Conservation (phyloP, 495 filamentous ascomycete genomes). For the Letharia lupina region DNA sequence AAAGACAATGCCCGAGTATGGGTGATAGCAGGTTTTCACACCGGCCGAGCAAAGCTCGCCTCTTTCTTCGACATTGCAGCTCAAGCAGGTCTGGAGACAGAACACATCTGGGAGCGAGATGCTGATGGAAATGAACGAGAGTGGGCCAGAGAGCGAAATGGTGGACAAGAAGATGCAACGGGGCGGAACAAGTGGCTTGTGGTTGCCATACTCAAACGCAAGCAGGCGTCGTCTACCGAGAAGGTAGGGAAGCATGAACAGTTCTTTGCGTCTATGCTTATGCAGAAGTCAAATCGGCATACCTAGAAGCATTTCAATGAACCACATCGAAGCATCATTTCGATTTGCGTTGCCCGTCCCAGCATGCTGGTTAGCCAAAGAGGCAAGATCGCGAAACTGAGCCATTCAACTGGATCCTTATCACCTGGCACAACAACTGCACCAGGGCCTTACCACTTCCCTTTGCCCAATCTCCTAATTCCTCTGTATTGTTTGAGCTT, state of each 20-base stretch:
- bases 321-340: neutral
- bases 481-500: no score
- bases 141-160: conserved; percentile 45
- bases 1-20: conserved; percentile 47
- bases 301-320: neutral
- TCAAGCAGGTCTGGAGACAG: conserved; percentile 50
- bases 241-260: conserved; percentile 5
- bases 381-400: neutral
- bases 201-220: conserved; percentile 53
- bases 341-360: neutral
- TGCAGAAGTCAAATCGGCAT: conserved; percentile 18
- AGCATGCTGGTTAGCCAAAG: neutral
- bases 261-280: conserved; percentile 13
- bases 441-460: no score
- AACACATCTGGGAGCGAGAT: conserved; percentile 69
- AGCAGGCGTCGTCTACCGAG: neutral
- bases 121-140: conserved; percentile 54
- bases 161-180: conserved; percentile 56
- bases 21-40: conserved; percentile 76
- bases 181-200: conserved; percentile 71
- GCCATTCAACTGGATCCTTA: no score
- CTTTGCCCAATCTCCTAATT: no score
- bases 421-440: no score
- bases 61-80: conserved; percentile 60
- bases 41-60: conserved; percentile 61